Percentiles rank a stretch among this genome's conserved stretches.
phyloP scores from a whole-genome alignment of 2,329 filamentous ascomycete genomes.

The Byssoonygena ceratinophila region DNA sequence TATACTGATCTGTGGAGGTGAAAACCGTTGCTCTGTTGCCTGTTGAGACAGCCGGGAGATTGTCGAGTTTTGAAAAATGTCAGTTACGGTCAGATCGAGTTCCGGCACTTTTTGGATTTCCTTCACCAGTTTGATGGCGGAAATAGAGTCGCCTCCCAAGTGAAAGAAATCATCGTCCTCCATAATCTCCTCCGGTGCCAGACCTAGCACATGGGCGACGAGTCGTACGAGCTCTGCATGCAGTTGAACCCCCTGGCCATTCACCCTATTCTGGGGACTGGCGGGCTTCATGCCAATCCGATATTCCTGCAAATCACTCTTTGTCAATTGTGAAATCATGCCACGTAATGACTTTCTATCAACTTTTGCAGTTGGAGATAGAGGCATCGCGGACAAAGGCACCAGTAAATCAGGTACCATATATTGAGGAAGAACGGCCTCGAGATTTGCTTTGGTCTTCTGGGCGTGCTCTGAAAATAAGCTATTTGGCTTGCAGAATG shows the following conservation, averaged over 20 bases:
- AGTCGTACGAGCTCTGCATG: slow-evolving; percentile 31
- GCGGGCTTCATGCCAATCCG: no score
- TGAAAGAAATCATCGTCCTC: slow-evolving; percentile 11
- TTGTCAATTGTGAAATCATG: slow-evolving; percentile 18
- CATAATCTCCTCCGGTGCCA: slow-evolving; percentile 16
- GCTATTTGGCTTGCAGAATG: no score
- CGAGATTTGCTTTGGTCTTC: not conserved
- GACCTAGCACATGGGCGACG: slow-evolving; percentile 24
- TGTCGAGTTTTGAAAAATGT: slow-evolving; percentile 22
- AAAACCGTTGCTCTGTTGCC: no score
- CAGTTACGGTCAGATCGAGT: slow-evolving; percentile 6
- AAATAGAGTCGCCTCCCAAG: slow-evolving; percentile 12
- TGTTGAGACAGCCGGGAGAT: slow-evolving; percentile 6
- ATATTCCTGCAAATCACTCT: not conserved
- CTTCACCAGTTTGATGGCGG: slow-evolving; percentile 7
- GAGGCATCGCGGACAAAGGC: not conserved
- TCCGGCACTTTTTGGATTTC: slow-evolving; percentile 5
- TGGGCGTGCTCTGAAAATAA: no score
- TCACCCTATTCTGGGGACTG: no score
- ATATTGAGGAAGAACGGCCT: not conserved
- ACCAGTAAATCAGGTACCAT: not conserved
- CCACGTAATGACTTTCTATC: slow-evolving; percentile 21
- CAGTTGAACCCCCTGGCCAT: not conserved
- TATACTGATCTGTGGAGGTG: no score
- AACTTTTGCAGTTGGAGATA: slow-evolving; percentile 1